Conservation (phyloP, 352 stramenopile genomes). For the Globisporangium uncinulatum region DNA sequence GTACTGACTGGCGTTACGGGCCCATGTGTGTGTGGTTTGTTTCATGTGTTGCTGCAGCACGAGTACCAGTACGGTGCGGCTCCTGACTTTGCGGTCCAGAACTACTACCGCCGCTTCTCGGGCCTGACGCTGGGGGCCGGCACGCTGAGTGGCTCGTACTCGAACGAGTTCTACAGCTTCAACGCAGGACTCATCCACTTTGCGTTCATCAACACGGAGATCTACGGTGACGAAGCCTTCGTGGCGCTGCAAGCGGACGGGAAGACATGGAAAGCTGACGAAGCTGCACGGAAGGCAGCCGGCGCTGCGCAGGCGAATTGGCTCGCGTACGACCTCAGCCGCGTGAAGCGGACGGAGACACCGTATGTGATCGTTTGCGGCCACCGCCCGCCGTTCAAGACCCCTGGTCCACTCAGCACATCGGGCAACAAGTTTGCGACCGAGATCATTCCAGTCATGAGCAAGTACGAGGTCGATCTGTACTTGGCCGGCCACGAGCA, state of each 20-base stretch:
- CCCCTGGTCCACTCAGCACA: conserved; percentile 28
- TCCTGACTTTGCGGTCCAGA: conserved; percentile 54
- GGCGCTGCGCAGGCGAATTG: conserved; percentile 38
- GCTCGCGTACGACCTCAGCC: conserved; percentile 70
- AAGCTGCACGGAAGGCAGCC: conserved; percentile 25
- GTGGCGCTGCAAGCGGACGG: conserved; percentile 36
- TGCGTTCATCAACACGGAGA: conserved; percentile 72
- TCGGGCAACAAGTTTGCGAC: conserved; percentile 49
- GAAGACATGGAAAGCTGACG: conserved; percentile 40
- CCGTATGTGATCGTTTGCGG: conserved; percentile 71
- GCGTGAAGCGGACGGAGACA: conserved; percentile 46
- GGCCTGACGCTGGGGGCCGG: conserved; percentile 48
- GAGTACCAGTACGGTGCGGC: conserved; percentile 59
- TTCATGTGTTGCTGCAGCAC: conserved; percentile 29
- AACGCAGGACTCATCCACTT: conserved; percentile 62
- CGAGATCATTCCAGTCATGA: conserved; percentile 68
- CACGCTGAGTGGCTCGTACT: conserved; percentile 46
- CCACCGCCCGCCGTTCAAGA: conserved; percentile 71
- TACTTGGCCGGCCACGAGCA: conserved; percentile 70
- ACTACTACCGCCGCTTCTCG: conserved; percentile 65
- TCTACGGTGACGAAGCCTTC: conserved; percentile 68
- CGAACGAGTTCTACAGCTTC: conserved; percentile 78
- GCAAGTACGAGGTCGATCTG: conserved; percentile 67
- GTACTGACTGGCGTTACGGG: conserved; percentile 2
- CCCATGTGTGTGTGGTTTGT: neutral